Evolutionary conservation across 768 basidiomycete species (phyloP).

Genomic region (Suillus cothurnatus): DNA sequence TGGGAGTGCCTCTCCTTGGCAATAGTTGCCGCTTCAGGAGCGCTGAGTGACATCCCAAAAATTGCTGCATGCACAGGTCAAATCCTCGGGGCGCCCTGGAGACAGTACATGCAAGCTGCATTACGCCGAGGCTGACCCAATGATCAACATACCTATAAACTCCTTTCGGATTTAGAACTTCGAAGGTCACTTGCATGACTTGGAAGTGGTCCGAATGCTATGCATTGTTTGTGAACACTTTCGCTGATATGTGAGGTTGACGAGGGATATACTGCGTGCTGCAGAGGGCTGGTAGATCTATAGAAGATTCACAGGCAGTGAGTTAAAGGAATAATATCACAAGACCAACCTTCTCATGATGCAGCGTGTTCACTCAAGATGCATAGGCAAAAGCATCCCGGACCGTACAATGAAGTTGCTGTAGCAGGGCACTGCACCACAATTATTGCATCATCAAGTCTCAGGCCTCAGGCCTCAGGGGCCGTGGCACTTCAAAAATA

Average conservation of each 20-base stretch:
- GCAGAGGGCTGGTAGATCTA: slow-evolving; percentile 3
- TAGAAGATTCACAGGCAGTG: background rate
- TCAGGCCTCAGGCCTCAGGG: background rate
- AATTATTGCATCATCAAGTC: background rate
- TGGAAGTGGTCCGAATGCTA: background rate
- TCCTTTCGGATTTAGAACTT: background rate
- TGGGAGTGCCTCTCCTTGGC: background rate
- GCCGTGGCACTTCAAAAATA: background rate
- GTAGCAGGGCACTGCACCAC: slow-evolving; percentile 1
- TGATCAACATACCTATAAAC: background rate
- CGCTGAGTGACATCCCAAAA: background rate
- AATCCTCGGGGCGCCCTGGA: background rate
- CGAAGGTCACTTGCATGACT: background rate
- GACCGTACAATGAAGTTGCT: background rate
- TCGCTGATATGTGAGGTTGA: background rate
- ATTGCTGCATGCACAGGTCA: no score
- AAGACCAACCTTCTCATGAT: background rate
- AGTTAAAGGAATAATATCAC: background rate
- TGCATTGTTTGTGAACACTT: background rate
- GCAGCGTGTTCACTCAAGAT: background rate
- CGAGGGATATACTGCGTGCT: background rate
- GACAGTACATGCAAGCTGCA: background rate
- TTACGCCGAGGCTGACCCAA: background rate
- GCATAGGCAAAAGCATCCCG: background rate
- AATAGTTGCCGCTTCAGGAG: background rate